Evolutionary conservation across 306 rosid genomes (phyloP), one percentile per base, ranked within the genome.

Genomic region (Pyrus betulifolia): DNA sequence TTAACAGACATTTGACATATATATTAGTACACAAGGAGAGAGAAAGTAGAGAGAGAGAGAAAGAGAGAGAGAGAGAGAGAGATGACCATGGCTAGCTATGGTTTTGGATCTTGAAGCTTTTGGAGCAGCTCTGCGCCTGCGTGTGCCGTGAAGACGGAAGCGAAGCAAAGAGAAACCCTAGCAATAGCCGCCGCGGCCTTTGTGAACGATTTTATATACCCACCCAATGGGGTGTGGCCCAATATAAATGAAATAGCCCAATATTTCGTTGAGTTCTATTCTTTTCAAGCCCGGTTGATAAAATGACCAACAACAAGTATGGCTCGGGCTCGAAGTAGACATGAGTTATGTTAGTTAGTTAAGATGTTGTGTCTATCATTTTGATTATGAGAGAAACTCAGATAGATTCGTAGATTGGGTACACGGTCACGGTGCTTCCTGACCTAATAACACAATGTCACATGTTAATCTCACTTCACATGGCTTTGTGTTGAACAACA

Each of bases 1-100:
- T 22, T 1, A 72, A 4, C 19, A 14, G 5, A 57, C 31, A n/a
- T 1, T 72, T 9, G 12, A 9, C 3, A 72, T 4, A n/a, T n/a
- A 72, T 4, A n/a, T n/a, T 21, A 59, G 11, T 18, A 21, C 23
- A 15, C 54, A n/a, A 1, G 40, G 19, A 54, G 4, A 40, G 7
- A 55, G 1, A 76, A 17, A 15, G 22, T 17, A 22, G 2, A 11
- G 10, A 18, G 28, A 18, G 4, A 23, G 35, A n/a, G 35, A 31
- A 6, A 31, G 57, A 12, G 46, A 25, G 5, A 5, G 54, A 76
- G 38, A 25, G 46, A 25, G 5, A 5, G 54, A 76, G 38, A 25
- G 35, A 22, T 73, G 27, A 72, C 78, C 82, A 79, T 79, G 64
- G 69, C 69, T 72, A 44, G 69, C 74, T 72, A 72, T 64, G 78